A percentile compares a stretch with the other conserved stretches of the same genome.
These are phyloP conservation scores for Trichosporon asahii DNA, from an alignment of 1,284 basidiomycete species.

Conservation along the genomic window DNA sequence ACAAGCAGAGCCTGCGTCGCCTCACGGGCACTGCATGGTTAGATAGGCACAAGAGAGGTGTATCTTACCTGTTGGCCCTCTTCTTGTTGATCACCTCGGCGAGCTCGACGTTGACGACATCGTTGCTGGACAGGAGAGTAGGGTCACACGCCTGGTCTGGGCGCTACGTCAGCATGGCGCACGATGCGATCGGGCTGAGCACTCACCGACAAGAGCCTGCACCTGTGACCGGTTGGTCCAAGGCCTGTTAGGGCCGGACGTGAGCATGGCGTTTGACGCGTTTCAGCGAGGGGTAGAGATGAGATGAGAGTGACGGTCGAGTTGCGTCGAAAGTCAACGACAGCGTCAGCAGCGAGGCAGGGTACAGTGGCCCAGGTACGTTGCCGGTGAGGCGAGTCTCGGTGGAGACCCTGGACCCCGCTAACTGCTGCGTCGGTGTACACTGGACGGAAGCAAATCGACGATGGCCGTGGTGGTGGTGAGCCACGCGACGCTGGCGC, in stretches of 20 bases:
- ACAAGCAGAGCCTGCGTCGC: slow-evolving; percentile 55
- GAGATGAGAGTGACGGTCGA: background rate
- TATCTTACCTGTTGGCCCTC: slow-evolving; percentile 87
- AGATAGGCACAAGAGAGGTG: background rate
- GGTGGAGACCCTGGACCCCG: slow-evolving; percentile 2
- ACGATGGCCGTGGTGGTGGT: too few relatives aligned
- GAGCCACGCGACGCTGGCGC: background rate
- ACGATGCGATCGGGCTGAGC: background rate
- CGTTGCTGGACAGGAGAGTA: slow-evolving; percentile 79
- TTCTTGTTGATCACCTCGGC: slow-evolving; percentile 90
- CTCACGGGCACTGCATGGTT: slow-evolving; percentile 35
- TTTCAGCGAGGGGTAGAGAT: background rate
- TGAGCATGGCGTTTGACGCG: slow-evolving; percentile 28
- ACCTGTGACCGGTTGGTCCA: slow-evolving; percentile 45
- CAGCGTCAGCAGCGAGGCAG: slow-evolving; percentile 3
- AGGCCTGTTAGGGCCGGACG: slow-evolving; percentile 30
- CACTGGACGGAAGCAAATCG: background rate
- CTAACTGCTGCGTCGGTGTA: background rate
- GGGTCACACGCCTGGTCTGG: slow-evolving; percentile 80
- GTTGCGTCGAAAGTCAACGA: background rate
- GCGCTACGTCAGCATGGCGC: slow-evolving; percentile 6
- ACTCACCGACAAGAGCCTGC: slow-evolving; percentile 49
- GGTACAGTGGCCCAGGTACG: background rate
- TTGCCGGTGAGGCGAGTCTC: background rate
- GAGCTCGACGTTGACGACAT: slow-evolving; percentile 87